These are phyloP conservation scores for Zanthoxylum bungeanum DNA, from an alignment of 345 rosid species.

Conservation along the genomic window DNA sequence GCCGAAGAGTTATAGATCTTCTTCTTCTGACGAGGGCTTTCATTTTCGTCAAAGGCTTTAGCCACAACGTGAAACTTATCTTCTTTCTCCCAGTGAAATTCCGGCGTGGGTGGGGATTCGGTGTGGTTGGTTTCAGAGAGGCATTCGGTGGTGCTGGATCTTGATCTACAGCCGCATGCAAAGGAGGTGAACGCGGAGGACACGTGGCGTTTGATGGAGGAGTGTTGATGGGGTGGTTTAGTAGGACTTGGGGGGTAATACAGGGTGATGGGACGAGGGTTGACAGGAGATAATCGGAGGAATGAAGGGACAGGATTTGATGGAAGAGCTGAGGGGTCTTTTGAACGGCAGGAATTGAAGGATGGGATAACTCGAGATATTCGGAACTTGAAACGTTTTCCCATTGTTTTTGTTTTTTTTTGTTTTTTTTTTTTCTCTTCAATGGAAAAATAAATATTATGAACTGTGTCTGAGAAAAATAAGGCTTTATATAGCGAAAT, in stretches of 20 bases:
- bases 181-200: constrained; percentile 40
- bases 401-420: constrained; percentile 31
- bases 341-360: constrained; percentile 64
- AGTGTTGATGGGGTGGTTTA: constrained; percentile 14
- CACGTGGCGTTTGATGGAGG: constrained; percentile 46
- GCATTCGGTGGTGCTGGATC: constrained; percentile 16
- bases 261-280: constrained; percentile 16
- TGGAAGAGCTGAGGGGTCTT: constrained; percentile 50
- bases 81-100: constrained; percentile 62
- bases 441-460: background rate
- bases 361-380: constrained; percentile 48
- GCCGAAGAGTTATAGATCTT: constrained; percentile 42
- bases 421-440: too few relatives aligned
- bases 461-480: background rate
- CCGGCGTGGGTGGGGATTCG: constrained; percentile 37
- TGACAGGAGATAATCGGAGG: constrained; percentile 27
- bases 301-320: constrained; percentile 51
- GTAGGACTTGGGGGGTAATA: constrained; percentile 1
- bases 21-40: constrained; percentile 52
- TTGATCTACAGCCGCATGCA: constrained; percentile 42
- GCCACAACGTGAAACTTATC: constrained; percentile 60
- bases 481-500: constrained; percentile 3
- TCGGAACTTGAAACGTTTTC: constrained; percentile 61
- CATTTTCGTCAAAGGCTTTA: constrained; percentile 27
- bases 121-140: constrained; percentile 26